phyloP scores from a whole-genome alignment of 768 basidiomycete genomes.

The Lentinula lateritia region DNA sequence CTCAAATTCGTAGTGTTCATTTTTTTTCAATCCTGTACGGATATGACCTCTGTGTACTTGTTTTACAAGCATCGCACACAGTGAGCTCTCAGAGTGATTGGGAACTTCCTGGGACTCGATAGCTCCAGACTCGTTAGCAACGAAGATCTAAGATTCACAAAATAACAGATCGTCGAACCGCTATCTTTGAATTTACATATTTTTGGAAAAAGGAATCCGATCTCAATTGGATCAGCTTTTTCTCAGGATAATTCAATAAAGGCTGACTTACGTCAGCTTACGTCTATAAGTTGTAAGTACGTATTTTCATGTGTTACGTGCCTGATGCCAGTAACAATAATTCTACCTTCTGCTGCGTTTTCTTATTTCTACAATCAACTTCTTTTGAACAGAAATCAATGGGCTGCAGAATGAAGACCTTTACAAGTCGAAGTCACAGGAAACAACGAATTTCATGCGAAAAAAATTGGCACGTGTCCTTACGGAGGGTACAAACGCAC shows the following conservation, averaged over 20 bases:
- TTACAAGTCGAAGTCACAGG: no score
- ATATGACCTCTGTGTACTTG: no score
- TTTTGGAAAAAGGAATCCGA: not conserved
- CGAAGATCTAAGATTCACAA: constrained; percentile 3
- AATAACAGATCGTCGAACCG: constrained; percentile 1
- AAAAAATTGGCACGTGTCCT: not conserved
- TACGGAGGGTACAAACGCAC: not conserved
- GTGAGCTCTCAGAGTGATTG: no score
- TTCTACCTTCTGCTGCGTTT: not conserved
- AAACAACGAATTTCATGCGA: not conserved
- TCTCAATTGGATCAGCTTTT: not conserved
- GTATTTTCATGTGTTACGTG: not conserved
- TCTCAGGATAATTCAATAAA: not conserved
- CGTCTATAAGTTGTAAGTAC: not conserved
- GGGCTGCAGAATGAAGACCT: no score
- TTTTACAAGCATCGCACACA: no score
- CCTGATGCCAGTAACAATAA: not conserved
- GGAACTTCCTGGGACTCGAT: no score
- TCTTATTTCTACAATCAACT: no score
- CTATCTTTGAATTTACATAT: not conserved
- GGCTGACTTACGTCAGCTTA: not conserved
- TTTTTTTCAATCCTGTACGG: no score
- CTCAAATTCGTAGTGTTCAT: no score
- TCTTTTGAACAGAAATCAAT: not conserved
- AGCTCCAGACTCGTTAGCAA: not conserved